Conservation (phyloP, 2,329 filamentous ascomycete species). For the Biscogniauxia marginata region DNA sequence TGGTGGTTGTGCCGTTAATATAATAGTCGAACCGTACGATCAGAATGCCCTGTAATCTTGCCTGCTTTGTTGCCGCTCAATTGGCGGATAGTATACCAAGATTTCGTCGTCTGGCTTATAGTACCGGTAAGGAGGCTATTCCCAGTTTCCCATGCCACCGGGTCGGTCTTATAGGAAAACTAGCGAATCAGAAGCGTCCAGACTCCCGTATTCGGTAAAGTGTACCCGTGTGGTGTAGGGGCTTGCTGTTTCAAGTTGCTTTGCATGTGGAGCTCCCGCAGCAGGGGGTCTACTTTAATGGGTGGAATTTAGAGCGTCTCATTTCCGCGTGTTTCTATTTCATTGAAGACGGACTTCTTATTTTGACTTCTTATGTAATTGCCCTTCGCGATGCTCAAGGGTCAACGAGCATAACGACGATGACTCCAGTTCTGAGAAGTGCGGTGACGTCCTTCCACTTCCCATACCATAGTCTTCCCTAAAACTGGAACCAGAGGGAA, state of each 20-base stretch:
- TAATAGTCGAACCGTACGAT: not conserved
- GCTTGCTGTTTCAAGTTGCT: not conserved
- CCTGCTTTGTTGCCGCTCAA: not conserved
- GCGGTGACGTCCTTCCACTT: no score
- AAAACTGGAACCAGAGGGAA: no score
- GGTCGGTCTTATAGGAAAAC: not conserved
- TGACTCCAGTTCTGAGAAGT: no score
- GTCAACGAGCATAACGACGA: no score
- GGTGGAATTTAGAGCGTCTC: not conserved
- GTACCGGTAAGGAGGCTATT: not conserved
- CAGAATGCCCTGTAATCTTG: not conserved
- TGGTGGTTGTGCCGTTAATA: not conserved
- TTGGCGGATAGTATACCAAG: not conserved
- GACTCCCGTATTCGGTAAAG: not conserved
- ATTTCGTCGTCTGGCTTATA: not conserved
- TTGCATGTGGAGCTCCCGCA: not conserved
- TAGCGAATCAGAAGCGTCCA: not conserved
- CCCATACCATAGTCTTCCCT: no score
- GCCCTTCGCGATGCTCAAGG: no score
- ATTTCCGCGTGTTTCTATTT: not conserved
- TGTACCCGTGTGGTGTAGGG: not conserved
- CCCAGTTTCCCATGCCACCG: not conserved
- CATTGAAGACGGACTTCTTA: not conserved
- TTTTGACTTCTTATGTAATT: no score
- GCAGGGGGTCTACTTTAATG: not conserved